phyloP scores from a whole-genome alignment of 371 early-diverging fungal genomes.

The Rhizopus stolonifer region DNA sequence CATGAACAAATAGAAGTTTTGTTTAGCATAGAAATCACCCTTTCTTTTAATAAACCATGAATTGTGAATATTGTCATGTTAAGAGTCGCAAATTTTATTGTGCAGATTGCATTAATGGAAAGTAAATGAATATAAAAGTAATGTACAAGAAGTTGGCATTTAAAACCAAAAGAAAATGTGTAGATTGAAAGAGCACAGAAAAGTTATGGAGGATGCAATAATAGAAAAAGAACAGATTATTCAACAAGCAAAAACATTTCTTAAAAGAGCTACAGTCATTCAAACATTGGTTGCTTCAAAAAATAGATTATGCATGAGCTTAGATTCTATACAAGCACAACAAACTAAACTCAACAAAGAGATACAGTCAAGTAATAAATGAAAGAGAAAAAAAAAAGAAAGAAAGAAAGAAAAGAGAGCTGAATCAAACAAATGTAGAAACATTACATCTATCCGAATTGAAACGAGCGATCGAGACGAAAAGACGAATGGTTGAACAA shows the following conservation, averaged over 20 bases:
- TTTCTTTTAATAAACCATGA: conserved; percentile 16
- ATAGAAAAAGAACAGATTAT: conserved; percentile 43
- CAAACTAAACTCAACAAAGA: conserved; percentile 25
- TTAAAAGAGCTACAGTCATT: conserved; percentile 33
- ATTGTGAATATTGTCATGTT: conserved; percentile 47
- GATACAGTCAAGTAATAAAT: conserved; percentile 34
- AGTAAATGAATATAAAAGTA: conserved; percentile 37
- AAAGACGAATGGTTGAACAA: conserved; percentile 11
- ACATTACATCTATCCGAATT: conserved; percentile 7
- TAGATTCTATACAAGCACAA: conserved; percentile 31
- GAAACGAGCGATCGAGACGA: conserved; percentile 5
- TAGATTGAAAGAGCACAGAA: conserved; percentile 47
- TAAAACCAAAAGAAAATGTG: background rate
- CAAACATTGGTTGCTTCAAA: conserved; percentile 47
- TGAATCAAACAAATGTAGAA: no score
- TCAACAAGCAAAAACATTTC: conserved; percentile 35
- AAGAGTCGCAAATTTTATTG: conserved; percentile 45
- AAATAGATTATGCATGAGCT: conserved; percentile 31
- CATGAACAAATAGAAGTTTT: conserved; percentile 12
- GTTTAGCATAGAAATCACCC: no score
- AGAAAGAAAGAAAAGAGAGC: no score
- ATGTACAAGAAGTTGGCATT: no score
- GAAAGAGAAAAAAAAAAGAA: no score
- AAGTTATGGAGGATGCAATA: conserved; percentile 29
- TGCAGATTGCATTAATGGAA: conserved; percentile 36